Base-by-base conservation (phyloP, 768 basidiomycete genomes). In the Phlebiopsis gigantea region DNA sequence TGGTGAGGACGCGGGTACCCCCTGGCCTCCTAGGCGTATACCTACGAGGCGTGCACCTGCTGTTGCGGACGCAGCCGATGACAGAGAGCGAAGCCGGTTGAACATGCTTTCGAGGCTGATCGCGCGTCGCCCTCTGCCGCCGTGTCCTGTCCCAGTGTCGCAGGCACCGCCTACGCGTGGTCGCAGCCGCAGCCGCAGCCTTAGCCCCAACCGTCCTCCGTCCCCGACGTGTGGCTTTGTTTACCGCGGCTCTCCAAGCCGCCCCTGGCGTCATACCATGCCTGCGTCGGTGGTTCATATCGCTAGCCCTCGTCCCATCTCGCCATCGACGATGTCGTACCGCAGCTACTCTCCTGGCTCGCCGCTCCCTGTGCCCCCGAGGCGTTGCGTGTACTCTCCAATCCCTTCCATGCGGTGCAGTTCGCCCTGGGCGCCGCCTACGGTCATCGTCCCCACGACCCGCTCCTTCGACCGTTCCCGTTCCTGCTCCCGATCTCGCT, bases 401-500 rank as follows among this genome's bases (percentile, higher is more conserved):
- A n/a, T n/a, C n/a, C n/a, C n/a, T n/a, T n/a, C n/a, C n/a, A n/a
- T 39, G n/a, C n/a, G n/a, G n/a, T n/a, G n/a, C n/a, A n/a, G n/a
- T n/a, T n/a, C n/a, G n/a, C n/a, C 65, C 8, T 61, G 59, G 1
- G 56, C 61, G 8, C 61, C 44, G n/a, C 62, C 60, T 46, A 29
- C 22, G 25, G 22, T 49, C 47, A 28, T 49, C 17, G 9, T 26
- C 47, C n/a, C 50, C 30, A n/a, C 26, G 7, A 8, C 50, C 50
- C 7, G 50, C 30, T 34, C 19, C 30, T 29, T 19, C 50, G 17
- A 26, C 50, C 14, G 25, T n/a, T 34, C 1, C 46, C 46, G 41
- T 42, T 29, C 46, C 24, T 17, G 28, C 5, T 21, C 52, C 21
- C 34, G 41, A 51, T 29, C 10, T 19, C 31, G 28, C 50, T 41